Percentiles rank a stretch among this genome's conserved stretches.
These are phyloP conservation scores for Backusella australiensis DNA, from an alignment of 192 early-diverging fungal genomes.

Conservation along the genomic window DNA sequence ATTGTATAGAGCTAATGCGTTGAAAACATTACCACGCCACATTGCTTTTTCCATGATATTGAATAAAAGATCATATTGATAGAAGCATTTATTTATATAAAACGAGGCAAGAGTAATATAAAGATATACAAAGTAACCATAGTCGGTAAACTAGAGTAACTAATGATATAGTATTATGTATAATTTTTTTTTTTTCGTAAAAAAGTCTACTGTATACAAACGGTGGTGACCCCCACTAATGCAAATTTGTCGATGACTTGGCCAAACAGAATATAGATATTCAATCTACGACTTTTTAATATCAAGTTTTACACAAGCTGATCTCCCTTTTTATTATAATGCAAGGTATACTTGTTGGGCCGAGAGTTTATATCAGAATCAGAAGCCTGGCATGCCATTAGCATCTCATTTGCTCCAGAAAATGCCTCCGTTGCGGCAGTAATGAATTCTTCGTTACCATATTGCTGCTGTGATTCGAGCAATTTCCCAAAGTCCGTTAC, in stretches of 20 bases:
- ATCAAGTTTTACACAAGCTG: background rate
- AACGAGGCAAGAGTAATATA: too few species aligned
- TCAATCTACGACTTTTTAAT: background rate
- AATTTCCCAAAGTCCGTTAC: conserved; percentile 19
- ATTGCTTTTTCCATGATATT: too few species aligned
- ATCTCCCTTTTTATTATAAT: conserved; percentile 12
- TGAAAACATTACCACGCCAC: too few species aligned
- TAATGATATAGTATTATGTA: background rate
- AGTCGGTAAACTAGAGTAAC: background rate
- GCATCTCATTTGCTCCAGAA: conserved; percentile 23
- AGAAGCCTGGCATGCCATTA: conserved; percentile 18
- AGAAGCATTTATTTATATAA: too few species aligned
- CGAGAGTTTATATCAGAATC: background rate
- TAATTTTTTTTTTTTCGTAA: background rate
- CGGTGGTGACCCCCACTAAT: too few species aligned
- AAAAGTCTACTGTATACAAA: too few species aligned
- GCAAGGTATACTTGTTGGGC: conserved; percentile 12
- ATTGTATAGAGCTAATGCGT: too few species aligned
- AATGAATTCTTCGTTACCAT: conserved; percentile 25
- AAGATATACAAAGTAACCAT: background rate
- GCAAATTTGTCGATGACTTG: background rate
- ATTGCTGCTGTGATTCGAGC: conserved; percentile 25
- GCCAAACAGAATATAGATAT: background rate
- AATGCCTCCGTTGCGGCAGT: conserved; percentile 27
- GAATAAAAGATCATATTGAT: too few species aligned